Conservation (phyloP, 2,329 filamentous ascomycete genomes). For the Mariannaea elegans region DNA sequence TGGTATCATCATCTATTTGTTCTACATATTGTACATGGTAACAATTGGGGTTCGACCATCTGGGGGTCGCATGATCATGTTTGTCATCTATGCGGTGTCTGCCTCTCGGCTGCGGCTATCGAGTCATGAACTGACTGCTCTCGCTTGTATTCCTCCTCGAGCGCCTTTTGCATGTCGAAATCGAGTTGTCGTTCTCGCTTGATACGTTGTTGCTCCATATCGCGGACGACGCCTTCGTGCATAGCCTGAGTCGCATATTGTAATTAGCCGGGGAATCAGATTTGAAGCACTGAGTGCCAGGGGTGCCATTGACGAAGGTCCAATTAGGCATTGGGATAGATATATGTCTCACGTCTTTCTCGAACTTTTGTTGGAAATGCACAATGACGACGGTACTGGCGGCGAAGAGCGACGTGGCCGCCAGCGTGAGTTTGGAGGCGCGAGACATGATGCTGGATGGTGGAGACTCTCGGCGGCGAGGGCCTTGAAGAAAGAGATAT, state of each 20-base stretch:
- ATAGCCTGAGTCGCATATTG: conserved; percentile 71
- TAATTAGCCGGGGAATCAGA: conserved; percentile 16
- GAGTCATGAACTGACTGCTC: conserved; percentile 76
- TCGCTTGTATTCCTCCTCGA: conserved; percentile 92
- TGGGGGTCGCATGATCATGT: neutral
- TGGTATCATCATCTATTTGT: conserved; percentile 18
- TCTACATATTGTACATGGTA: no score
- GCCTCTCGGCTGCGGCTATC: conserved; percentile 38
- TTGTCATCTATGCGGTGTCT: conserved; percentile 38
- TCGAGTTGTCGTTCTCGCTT: conserved; percentile 92
- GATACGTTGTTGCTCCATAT: conserved; percentile 91
- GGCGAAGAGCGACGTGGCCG: conserved; percentile 79
- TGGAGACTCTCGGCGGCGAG: neutral
- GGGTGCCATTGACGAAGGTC: no score
- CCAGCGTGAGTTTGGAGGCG: conserved; percentile 86
- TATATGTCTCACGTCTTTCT: conserved; percentile 74
- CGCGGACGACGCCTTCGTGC: conserved; percentile 92
- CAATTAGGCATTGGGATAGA: neutral
- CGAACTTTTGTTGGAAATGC: conserved; percentile 86
- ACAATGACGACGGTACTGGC: conserved; percentile 83
- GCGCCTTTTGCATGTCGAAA: conserved; percentile 86
- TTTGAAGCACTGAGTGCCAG: neutral
- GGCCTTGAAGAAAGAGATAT: neutral
- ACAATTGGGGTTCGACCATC: no score
- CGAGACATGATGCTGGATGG: conserved; percentile 74